phyloP scores from a whole-genome alignment of 208 protist genomes.

The Crithidia bombi region DNA sequence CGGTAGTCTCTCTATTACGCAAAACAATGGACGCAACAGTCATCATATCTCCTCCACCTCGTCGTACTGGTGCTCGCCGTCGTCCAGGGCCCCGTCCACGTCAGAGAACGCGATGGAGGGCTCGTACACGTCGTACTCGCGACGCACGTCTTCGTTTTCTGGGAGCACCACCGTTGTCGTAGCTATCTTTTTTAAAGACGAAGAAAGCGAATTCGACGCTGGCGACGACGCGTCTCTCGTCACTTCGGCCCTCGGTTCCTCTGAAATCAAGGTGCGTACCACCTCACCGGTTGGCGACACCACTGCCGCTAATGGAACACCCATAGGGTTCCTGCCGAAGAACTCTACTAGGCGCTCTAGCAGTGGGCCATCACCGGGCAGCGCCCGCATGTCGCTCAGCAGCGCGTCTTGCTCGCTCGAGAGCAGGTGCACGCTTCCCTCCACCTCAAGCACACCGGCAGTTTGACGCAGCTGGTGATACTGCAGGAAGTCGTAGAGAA shows the following conservation, averaged over 20 bases:
- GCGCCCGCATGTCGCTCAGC: constrained; percentile 49
- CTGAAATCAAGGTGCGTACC: neutral
- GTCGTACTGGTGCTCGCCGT: constrained; percentile 30
- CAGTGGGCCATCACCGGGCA: constrained; percentile 41
- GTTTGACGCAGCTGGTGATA: constrained; percentile 57
- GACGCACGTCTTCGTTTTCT: constrained; percentile 34
- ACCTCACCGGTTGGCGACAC: neutral
- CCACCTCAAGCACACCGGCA: constrained; percentile 67
- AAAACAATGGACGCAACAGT: neutral
- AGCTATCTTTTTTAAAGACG: neutral
- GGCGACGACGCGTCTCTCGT: neutral
- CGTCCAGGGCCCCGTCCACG: constrained; percentile 30
- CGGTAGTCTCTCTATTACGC: neutral
- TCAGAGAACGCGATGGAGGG: constrained; percentile 71
- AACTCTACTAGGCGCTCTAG: constrained; percentile 39
- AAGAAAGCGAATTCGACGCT: neutral
- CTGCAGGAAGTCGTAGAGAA: constrained; percentile 78
- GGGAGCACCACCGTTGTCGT: neutral
- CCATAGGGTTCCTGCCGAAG: neutral
- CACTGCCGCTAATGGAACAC: neutral
- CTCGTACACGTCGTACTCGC: constrained; percentile 57
- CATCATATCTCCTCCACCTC: constrained; percentile 44
- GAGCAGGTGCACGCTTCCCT: constrained; percentile 46
- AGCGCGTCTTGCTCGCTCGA: constrained; percentile 40
- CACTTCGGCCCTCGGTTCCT: neutral